A percentile compares a stretch with the other conserved stretches of the same genome.
These are phyloP conservation scores for Coniochaeta sp. DNA, from an alignment of 2,329 filamentous ascomycete species.

Conservation along the genomic window DNA sequence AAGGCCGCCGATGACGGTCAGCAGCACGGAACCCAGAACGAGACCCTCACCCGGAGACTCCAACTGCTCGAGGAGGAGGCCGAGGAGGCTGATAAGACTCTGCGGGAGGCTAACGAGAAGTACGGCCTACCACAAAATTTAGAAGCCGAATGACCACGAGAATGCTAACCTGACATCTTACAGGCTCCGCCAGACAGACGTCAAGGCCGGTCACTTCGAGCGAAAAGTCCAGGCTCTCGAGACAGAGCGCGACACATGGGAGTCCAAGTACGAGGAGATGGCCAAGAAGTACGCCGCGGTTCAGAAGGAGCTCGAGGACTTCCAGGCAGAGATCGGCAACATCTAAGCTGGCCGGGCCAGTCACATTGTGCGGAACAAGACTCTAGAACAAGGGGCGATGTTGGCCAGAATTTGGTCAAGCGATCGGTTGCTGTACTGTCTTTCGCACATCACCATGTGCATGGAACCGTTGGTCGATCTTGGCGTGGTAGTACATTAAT, in stretches of 20 bases:
- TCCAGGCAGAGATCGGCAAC: conserved; percentile 87
- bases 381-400: background rate
- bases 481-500: background rate
- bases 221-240: conserved; percentile 98
- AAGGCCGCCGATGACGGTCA: conserved; percentile 73
- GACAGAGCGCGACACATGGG: conserved; percentile 86
- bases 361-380: background rate
- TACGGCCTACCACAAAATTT: conserved; percentile 41
- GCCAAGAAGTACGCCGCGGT: conserved; percentile 74
- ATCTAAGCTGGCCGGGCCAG: conserved; percentile 50
- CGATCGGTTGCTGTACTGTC: background rate
- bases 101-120: conserved; percentile 98
- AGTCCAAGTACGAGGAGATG: conserved; percentile 97
- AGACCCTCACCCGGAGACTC: conserved; percentile 83
- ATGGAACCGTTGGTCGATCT: background rate
- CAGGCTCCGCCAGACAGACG: conserved; percentile 96
- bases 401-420: background rate
- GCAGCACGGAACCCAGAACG: conserved; percentile 81
- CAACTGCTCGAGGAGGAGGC: conserved; percentile 97
- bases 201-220: conserved; percentile 98
- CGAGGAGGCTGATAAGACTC: conserved; percentile 90
- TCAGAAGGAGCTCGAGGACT: conserved; percentile 86
- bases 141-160: conserved; percentile 3
- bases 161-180: conserved; percentile 13
- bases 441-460: background rate